Percentiles rank a stretch among this genome's conserved stretches.
Evolutionary conservation across 1,284 basidiomycete genomes (phyloP).

Genomic region (Trametes hirsuta): DNA sequence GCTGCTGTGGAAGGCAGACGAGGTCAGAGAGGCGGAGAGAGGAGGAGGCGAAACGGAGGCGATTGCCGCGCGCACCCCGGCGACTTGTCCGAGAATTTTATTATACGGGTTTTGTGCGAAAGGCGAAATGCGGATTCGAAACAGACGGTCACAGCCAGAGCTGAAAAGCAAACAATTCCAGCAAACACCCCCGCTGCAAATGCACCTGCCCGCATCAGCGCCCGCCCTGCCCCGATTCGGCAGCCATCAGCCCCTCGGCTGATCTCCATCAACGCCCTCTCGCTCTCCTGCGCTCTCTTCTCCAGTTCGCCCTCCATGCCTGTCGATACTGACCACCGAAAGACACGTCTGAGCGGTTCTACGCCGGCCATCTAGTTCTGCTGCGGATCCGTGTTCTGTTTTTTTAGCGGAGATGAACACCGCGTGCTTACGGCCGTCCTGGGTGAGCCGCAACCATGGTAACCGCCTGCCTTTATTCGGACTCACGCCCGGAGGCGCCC

Average conservation of each 20-base stretch:
- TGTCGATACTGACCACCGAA: too few species aligned
- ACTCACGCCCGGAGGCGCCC: too few species aligned
- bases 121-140: not conserved
- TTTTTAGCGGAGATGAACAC: not conserved
- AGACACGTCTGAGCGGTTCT: too few species aligned
- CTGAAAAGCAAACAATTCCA: too few species aligned
- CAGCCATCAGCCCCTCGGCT: too few species aligned
- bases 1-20: slow-evolving; percentile 31
- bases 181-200: too few species aligned
- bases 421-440: too few species aligned
- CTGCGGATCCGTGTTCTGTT: not conserved
- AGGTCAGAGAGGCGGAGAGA: slow-evolving; percentile 5
- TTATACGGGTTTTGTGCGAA: slow-evolving; percentile 1
- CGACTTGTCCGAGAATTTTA: not conserved
- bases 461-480: not conserved
- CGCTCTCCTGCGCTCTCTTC: not conserved
- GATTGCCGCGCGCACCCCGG: slow-evolving; percentile 21
- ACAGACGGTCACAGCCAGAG: too few species aligned
- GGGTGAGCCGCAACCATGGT: slow-evolving; percentile 6
- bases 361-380: too few species aligned
- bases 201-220: too few species aligned
- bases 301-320: not conserved
- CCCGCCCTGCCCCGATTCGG: too few species aligned
- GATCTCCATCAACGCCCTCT: not conserved
- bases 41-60: not conserved